Evolutionary conservation across 2,329 filamentous ascomycete species (phyloP).

Genomic region (Colletotrichum spinosum): DNA sequence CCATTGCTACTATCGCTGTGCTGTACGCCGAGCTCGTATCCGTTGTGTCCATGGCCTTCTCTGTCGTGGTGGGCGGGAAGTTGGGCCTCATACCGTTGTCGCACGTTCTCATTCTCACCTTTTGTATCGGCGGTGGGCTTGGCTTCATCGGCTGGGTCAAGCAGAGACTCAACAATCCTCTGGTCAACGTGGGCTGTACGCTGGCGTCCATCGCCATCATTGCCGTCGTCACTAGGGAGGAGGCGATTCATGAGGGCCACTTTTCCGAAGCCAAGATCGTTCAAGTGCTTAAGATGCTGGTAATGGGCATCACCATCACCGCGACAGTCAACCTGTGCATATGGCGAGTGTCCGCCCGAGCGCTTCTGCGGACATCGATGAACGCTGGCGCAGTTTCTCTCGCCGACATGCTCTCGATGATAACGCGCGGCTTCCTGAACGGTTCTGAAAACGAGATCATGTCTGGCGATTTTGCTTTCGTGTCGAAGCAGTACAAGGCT

Average conservation of each 20-base stretch:
- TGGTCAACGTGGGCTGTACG: slow-evolving; percentile 88
- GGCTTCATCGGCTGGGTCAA: slow-evolving; percentile 92
- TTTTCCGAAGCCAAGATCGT: slow-evolving; percentile 86
- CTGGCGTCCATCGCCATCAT: slow-evolving; percentile 90
- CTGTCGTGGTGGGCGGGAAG: slow-evolving; percentile 68
- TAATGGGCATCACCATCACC: slow-evolving; percentile 80
- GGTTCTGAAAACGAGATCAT: slow-evolving; percentile 83
- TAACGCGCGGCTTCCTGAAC: slow-evolving; percentile 85
- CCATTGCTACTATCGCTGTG: slow-evolving; percentile 83
- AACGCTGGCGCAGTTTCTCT: slow-evolving; percentile 79
- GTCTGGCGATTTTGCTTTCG: slow-evolving; percentile 72
- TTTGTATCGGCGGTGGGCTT: slow-evolving; percentile 88
- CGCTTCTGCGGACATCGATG: slow-evolving; percentile 78
- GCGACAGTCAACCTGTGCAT: slow-evolving; percentile 81
- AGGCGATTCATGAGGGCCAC: slow-evolving; percentile 82
- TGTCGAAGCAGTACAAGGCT: slow-evolving; percentile 72
- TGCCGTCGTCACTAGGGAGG: slow-evolving; percentile 90
- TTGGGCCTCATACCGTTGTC: slow-evolving; percentile 76
- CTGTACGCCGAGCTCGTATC: slow-evolving; percentile 77
- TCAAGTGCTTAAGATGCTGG: slow-evolving; percentile 84
- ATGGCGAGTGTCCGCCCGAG: slow-evolving; percentile 82
- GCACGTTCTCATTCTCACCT: slow-evolving; percentile 80
- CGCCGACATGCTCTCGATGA: slow-evolving; percentile 83
- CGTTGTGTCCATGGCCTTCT: slow-evolving; percentile 88
- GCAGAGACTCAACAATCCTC: slow-evolving; percentile 79